phyloP scores from a whole-genome alignment of 2,329 filamentous ascomycete genomes.

The Metarhizium album region DNA sequence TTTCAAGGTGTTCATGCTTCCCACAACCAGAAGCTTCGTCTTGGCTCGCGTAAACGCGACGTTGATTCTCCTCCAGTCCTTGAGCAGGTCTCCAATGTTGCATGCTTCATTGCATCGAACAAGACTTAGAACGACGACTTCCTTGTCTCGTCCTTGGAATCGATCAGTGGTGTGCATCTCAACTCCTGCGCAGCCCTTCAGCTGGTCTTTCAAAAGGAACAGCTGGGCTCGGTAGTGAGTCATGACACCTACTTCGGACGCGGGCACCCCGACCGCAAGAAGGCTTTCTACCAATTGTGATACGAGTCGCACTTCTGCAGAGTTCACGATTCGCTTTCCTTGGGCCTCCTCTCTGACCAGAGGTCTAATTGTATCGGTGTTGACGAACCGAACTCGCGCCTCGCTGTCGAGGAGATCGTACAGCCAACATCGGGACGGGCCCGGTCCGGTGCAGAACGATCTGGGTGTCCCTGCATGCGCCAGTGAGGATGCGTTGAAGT shows the following conservation, averaged over 20 bases:
- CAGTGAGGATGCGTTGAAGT: constrained; percentile 42
- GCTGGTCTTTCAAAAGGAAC: constrained; percentile 63
- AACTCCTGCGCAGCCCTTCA: constrained; percentile 52
- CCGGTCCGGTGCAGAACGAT: constrained; percentile 45
- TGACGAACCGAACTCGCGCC: constrained; percentile 73
- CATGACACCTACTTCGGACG: constrained; percentile 80
- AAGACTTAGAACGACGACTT: constrained; percentile 76
- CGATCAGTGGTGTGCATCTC: constrained; percentile 97
- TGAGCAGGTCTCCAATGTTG: constrained; percentile 80
- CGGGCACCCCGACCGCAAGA: constrained; percentile 62
- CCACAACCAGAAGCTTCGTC: constrained; percentile 82
- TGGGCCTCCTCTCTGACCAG: constrained; percentile 59
- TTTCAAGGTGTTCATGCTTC: constrained; percentile 71
- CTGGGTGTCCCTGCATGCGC: constrained; percentile 28
- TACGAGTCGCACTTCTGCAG: constrained; percentile 67
- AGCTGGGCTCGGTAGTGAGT: constrained; percentile 94
- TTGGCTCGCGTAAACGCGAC: constrained; percentile 90
- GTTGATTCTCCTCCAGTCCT: constrained; percentile 88
- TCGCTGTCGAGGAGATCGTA: constrained; percentile 57
- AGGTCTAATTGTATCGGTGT: constrained; percentile 67
- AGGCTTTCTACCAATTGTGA: constrained; percentile 73
- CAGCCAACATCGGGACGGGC: constrained; percentile 59
- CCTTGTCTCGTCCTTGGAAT: constrained; percentile 94
- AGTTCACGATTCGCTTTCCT: constrained; percentile 81
- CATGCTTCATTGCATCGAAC: constrained; percentile 77